These are phyloP conservation scores for Corylus heterophylla DNA, from an alignment of 306 rosid genomes.

Conservation along the genomic window DNA sequence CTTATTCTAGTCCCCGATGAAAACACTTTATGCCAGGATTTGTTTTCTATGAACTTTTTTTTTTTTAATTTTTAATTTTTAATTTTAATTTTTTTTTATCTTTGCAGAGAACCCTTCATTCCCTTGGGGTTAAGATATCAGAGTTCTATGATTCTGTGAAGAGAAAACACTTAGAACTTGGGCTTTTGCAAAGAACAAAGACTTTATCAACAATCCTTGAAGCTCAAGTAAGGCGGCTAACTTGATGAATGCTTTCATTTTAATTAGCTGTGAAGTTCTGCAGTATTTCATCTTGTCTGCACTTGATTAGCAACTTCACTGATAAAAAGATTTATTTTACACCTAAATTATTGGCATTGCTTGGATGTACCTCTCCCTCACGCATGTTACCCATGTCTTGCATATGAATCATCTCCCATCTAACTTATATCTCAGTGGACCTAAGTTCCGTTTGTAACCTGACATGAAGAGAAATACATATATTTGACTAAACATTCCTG, in stretches of 20 bases:
- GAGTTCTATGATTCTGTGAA: conserved; percentile 61
- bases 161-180: conserved; percentile 61
- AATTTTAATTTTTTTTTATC: background rate
- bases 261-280: conserved; percentile 22
- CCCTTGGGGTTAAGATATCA: conserved; percentile 52
- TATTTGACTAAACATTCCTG: background rate
- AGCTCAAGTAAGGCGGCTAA: conserved; percentile 59
- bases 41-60: background rate
- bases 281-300: background rate
- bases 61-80: background rate
- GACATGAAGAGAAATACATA: background rate
- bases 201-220: conserved; percentile 63
- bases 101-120: conserved; percentile 64
- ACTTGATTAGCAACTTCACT: background rate
- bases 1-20: background rate
- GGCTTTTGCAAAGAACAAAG: conserved; percentile 58
- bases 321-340: background rate
- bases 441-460: background rate
- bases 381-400: background rate
- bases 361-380: background rate
- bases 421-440: background rate
- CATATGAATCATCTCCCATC: background rate
- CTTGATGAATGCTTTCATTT: conserved; percentile 10
- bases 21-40: background rate
- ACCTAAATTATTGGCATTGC: background rate